Evolutionary conservation across 208 protist species (phyloP).

Genomic region (Wallacemonas sp.): DNA sequence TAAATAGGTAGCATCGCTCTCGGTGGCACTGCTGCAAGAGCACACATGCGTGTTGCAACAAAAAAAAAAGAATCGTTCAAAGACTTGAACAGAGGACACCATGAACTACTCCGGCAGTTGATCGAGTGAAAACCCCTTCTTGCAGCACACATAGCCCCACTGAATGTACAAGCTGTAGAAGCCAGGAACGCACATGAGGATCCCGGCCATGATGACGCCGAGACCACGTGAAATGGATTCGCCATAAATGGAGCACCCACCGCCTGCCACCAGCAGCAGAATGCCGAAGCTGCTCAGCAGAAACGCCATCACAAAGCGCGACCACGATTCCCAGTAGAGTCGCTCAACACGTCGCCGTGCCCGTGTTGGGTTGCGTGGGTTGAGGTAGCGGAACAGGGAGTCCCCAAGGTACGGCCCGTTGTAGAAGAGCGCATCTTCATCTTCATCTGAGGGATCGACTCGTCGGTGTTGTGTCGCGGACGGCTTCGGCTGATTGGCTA

Average conservation of each 20-base stretch:
- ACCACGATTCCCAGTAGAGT: slow-evolving; percentile 79
- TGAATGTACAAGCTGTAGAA: slow-evolving; percentile 69
- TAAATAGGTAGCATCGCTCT: no score
- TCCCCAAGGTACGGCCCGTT: slow-evolving; percentile 24
- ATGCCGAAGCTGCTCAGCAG: slow-evolving; percentile 70
- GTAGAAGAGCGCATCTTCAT: slow-evolving; percentile 60
- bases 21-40: no score
- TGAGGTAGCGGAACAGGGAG: slow-evolving; percentile 49
- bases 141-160: slow-evolving; percentile 60
- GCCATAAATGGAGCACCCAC: slow-evolving; percentile 26
- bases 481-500: not conserved
- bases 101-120: slow-evolving; percentile 35
- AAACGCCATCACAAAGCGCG: slow-evolving; percentile 54
- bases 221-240: slow-evolving; percentile 41
- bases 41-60: not conserved
- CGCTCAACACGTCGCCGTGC: slow-evolving; percentile 63
- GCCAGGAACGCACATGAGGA: slow-evolving; percentile 63
- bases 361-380: slow-evolving; percentile 39
- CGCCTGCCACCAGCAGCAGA: slow-evolving; percentile 40
- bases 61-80: no score
- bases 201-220: slow-evolving; percentile 44
- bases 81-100: not conserved
- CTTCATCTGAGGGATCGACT: slow-evolving; percentile 36
- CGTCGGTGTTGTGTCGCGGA: not conserved
- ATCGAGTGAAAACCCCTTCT: slow-evolving; percentile 42